Conservation (phyloP, 768 basidiomycete species). For the Ramaria sp. region DNA sequence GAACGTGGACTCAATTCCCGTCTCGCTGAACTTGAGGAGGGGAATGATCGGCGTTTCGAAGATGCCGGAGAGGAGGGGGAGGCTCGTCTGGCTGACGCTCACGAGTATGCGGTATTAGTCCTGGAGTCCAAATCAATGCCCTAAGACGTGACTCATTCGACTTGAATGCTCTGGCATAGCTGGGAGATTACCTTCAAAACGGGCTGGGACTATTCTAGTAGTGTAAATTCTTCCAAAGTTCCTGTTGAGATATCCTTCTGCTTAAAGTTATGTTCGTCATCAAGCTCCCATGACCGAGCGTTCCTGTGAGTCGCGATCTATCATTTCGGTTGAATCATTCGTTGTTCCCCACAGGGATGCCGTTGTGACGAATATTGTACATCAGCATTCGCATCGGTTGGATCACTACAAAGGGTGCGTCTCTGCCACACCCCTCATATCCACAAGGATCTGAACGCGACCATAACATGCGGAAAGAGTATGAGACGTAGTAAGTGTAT, state of each 20-base stretch:
- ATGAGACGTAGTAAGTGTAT: constrained; percentile 93
- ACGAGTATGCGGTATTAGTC: constrained; percentile 43
- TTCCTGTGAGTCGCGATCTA: constrained; percentile 52
- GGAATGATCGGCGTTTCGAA: constrained; percentile 71
- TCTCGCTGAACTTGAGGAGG: constrained; percentile 65
- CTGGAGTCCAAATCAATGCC: neutral
- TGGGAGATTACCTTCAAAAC: constrained; percentile 94
- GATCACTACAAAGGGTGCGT: constrained; percentile 94
- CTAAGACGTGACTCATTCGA: constrained; percentile 41
- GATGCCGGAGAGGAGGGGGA: constrained; percentile 81
- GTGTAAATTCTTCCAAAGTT: constrained; percentile 45
- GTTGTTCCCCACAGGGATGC: constrained; percentile 48
- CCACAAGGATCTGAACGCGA: constrained; percentile 95
- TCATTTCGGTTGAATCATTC: neutral
- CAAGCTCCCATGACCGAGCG: constrained; percentile 91
- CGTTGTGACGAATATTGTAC: constrained; percentile 96
- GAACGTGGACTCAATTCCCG: constrained; percentile 66
- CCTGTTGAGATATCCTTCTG: neutral
- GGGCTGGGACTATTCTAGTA: constrained; percentile 84
- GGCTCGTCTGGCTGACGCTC: constrained; percentile 77
- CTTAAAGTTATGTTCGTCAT: constrained; percentile 5
- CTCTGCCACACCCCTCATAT: neutral
- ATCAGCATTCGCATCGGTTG: constrained; percentile 83
- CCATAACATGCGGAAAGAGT: constrained; percentile 85
- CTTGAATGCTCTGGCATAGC: constrained; percentile 93